Evolutionary conservation across 768 basidiomycete genomes (phyloP).

Genomic region (Imleria badia): DNA sequence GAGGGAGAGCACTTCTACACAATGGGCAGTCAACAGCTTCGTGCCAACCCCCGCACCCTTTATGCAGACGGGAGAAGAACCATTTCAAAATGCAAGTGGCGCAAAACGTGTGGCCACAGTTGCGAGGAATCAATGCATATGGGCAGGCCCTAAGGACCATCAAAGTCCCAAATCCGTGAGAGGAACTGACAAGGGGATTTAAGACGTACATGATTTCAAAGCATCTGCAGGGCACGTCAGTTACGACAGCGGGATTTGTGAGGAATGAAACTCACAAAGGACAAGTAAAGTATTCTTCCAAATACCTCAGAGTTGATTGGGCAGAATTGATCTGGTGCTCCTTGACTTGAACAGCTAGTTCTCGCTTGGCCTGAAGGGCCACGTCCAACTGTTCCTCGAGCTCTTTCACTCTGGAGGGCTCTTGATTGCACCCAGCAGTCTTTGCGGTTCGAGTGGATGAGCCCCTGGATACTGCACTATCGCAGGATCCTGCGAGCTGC

Average conservation of each 20-base stretch:
- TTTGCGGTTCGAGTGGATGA: background rate
- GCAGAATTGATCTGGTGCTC: conserved; percentile 34
- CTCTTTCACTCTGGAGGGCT: conserved; percentile 38
- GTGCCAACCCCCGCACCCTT: conserved; percentile 65
- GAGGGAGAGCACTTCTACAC: conserved; percentile 54
- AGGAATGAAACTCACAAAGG: conserved; percentile 46
- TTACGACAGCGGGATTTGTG: conserved; percentile 4
- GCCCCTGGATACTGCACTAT: background rate
- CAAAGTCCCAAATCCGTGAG: background rate
- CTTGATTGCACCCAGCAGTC: conserved; percentile 33
- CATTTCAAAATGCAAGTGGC: conserved; percentile 64
- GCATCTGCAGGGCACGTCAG: conserved; percentile 43
- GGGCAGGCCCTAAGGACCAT: conserved; percentile 46
- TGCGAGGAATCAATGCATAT: conserved; percentile 50
- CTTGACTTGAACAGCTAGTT: conserved; percentile 40
- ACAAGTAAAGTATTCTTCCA: conserved; percentile 67
- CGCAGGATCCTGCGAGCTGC: background rate
- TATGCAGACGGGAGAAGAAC: conserved; percentile 68
- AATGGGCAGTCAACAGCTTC: conserved; percentile 66
- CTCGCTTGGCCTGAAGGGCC: conserved; percentile 42
- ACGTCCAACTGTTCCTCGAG: conserved; percentile 41
- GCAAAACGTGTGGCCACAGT: conserved; percentile 71
- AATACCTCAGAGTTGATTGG: conserved; percentile 45
- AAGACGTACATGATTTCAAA: conserved; percentile 53
- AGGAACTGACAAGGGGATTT: background rate